Evolutionary conservation across 2,329 filamentous ascomycete genomes (phyloP).

Genomic region (Stemphylium beticola): DNA sequence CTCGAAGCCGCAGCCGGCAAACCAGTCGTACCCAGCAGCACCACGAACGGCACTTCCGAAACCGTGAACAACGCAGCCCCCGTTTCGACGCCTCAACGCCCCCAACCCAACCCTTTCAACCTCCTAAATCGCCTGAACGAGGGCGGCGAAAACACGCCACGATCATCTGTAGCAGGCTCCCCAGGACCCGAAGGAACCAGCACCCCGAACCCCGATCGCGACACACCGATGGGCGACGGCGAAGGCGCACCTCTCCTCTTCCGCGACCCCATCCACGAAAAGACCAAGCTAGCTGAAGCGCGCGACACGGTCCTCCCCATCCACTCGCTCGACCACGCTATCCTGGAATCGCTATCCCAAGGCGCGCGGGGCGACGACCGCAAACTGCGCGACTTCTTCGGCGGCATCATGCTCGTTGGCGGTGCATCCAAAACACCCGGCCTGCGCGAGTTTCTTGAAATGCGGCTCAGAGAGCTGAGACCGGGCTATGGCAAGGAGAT

Average conservation of each 20-base stretch:
- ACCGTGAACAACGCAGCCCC: conserved; percentile 43
- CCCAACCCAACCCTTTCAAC: conserved; percentile 65
- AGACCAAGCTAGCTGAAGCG: conserved; percentile 62
- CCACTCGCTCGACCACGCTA: conserved; percentile 85
- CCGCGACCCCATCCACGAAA: conserved; percentile 57
- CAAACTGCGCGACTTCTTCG: conserved; percentile 82
- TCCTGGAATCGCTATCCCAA: conserved; percentile 86
- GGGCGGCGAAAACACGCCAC: conserved; percentile 74
- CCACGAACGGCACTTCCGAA: conserved; percentile 46
- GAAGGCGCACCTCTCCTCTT: conserved; percentile 47
- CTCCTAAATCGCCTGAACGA: conserved; percentile 73
- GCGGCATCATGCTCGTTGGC: conserved; percentile 50
- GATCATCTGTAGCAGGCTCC: conserved; percentile 84
- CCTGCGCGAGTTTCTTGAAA: conserved; percentile 83
- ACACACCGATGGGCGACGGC: conserved; percentile 53
- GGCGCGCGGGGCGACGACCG: conserved; percentile 89
- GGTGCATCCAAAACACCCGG: conserved; percentile 60
- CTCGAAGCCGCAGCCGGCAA: conserved; percentile 58
- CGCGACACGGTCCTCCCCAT: conserved; percentile 82
- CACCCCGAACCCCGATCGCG: conserved; percentile 65
- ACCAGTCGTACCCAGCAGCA: conserved; percentile 16
- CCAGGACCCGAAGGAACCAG: conserved; percentile 83
- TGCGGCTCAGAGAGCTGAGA: conserved; percentile 72
- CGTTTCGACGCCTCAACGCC: conserved; percentile 60
- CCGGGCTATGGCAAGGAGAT: conserved; percentile 70